These are phyloP conservation scores for Colletotrichum horii DNA, from an alignment of 2,329 filamentous ascomycete genomes.

Conservation along the genomic window DNA sequence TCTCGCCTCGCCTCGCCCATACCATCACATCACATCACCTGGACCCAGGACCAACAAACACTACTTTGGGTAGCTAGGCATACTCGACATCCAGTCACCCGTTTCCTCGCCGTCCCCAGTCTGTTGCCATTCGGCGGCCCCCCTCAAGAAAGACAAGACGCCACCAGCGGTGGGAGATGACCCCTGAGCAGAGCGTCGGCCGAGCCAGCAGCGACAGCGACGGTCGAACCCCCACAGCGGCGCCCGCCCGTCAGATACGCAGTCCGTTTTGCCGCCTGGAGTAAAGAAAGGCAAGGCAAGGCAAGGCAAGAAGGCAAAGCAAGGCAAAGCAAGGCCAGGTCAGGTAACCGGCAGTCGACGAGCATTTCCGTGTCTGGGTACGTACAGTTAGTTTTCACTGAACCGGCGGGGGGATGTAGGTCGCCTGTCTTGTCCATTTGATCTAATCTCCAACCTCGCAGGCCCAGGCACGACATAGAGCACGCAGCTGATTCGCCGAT, in stretches of 20 bases:
- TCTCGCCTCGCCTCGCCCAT: not conserved
- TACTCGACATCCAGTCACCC: not conserved
- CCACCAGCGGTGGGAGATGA: slow-evolving; percentile 2
- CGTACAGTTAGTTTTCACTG: not conserved
- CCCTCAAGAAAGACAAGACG: not conserved
- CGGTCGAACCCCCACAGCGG: not conserved
- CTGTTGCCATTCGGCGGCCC: not conserved
- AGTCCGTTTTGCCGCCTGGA: not conserved
- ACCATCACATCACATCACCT: not conserved
- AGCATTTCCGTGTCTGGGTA: not conserved
- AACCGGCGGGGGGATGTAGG: not conserved
- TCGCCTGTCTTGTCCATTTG: slow-evolving; percentile 1
- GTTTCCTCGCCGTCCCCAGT: not conserved
- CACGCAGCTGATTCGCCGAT: slow-evolving; percentile 4
- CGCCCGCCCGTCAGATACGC: not conserved
- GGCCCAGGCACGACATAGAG: not conserved
- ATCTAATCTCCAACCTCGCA: slow-evolving; percentile 19
- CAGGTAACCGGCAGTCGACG: not conserved
- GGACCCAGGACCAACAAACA: not conserved
- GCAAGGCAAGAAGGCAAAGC: not conserved
- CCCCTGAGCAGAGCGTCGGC: not conserved
- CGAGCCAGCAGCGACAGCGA: not conserved
- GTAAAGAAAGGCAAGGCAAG: not conserved
- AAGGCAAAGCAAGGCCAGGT: too few relatives aligned
- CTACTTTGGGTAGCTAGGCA: not conserved